Conservation (phyloP, 768 basidiomycete genomes). For the Kwoniella europaea region DNA sequence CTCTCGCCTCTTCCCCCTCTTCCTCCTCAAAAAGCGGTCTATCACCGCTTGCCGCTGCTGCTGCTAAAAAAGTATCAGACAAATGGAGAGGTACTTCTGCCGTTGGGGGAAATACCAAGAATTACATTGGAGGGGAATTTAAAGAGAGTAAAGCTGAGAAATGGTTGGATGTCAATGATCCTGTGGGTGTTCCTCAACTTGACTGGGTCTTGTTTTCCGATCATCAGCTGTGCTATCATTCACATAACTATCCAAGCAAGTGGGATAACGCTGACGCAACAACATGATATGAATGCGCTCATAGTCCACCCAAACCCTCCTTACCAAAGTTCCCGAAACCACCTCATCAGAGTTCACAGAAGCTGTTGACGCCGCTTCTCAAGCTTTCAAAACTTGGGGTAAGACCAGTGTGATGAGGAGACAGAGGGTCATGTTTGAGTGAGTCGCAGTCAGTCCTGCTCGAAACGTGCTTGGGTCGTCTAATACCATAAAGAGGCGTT, state of each 20-base stretch:
- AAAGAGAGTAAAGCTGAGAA: conserved; percentile 75
- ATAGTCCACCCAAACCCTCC: conserved; percentile 86
- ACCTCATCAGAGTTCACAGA: conserved; percentile 77
- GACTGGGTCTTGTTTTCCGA: background rate
- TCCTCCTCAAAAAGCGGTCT: conserved; percentile 17
- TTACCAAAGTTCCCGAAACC: conserved; percentile 89
- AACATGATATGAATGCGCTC: background rate
- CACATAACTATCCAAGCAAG: background rate
- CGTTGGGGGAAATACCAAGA: conserved; percentile 84
- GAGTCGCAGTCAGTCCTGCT: conserved; percentile 52
- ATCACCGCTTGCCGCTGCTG: conserved; percentile 31
- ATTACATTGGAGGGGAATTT: conserved; percentile 89
- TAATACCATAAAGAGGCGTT: background rate
- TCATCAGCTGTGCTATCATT: background rate
- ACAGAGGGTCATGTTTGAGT: conserved; percentile 90
- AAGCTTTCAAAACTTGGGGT: conserved; percentile 89
- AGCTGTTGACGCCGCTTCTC: conserved; percentile 79
- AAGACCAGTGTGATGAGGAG: conserved; percentile 79
- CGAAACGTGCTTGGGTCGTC: background rate
- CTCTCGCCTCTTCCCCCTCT: conserved; percentile 22
- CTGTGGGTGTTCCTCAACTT: conserved; percentile 64
- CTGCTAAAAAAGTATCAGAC: conserved; percentile 44
- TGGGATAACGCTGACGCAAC: background rate
- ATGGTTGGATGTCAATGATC: conserved; percentile 89
- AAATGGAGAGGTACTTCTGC: conserved; percentile 84